Percentiles rank a stretch among this genome's conserved stretches.
These are phyloP conservation scores for Hypoxylon lienhwacheense DNA, from an alignment of 495 filamentous ascomycete species.

Conservation along the genomic window DNA sequence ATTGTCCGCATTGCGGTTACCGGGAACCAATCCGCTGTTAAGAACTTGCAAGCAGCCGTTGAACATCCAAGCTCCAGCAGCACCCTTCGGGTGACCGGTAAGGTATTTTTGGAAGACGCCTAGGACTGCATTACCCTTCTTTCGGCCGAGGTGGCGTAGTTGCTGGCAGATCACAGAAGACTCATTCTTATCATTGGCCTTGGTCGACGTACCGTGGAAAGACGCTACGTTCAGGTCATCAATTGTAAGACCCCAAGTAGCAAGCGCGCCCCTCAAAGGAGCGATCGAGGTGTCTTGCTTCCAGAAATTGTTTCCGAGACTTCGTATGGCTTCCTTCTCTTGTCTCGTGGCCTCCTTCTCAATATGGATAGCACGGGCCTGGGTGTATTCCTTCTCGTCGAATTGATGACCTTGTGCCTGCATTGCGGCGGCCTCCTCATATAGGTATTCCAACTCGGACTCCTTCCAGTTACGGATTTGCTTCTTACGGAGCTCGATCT, in stretches of 20 bases:
- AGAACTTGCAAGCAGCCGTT: slow-evolving; percentile 96
- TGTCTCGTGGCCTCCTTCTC: slow-evolving; percentile 86
- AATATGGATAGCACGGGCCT: slow-evolving; percentile 82
- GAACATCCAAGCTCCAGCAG: slow-evolving; percentile 99
- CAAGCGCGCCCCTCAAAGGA: slow-evolving; percentile 89
- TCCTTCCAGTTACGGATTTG: slow-evolving; percentile 97
- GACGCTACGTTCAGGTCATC: slow-evolving; percentile 94
- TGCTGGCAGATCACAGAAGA: slow-evolving; percentile 97
- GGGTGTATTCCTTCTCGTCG: slow-evolving; percentile 79
- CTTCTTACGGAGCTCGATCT: slow-evolving; percentile 87
- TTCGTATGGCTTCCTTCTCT: slow-evolving; percentile 86
- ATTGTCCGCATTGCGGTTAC: slow-evolving; percentile 98
- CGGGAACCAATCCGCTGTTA: slow-evolving; percentile 89
- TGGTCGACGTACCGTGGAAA: slow-evolving; percentile 98
- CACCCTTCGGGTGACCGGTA: slow-evolving; percentile 98
- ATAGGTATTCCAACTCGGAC: slow-evolving; percentile 87
- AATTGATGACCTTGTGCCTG: slow-evolving; percentile 73
- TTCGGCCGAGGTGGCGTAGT: slow-evolving; percentile 88
- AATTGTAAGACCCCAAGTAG: slow-evolving; percentile 96
- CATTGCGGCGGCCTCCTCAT: slow-evolving; percentile 89
- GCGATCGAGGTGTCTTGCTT: slow-evolving; percentile 91
- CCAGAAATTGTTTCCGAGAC: slow-evolving; percentile 98
- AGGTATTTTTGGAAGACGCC: slow-evolving; percentile 99
- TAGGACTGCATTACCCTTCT: slow-evolving; percentile 92
- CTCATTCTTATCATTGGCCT: slow-evolving; percentile 99